These are phyloP conservation scores for Phytophthora brassicae DNA, from an alignment of 352 stramenopile genomes.

Conservation along the genomic window DNA sequence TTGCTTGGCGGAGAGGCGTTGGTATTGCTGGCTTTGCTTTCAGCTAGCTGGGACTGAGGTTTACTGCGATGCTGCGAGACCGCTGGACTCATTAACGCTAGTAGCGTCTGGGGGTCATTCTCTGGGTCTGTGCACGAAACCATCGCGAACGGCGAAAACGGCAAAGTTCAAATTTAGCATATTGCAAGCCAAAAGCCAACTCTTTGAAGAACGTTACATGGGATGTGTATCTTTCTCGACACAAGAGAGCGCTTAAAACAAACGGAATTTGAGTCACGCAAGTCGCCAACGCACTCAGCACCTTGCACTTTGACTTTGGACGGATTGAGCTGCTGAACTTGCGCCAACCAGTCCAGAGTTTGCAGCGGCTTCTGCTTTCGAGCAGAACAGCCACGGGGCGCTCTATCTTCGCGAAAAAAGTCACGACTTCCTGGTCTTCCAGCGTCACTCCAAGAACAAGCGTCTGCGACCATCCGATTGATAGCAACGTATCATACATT, in stretches of 20 bases:
- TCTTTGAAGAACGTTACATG: constrained; percentile 17
- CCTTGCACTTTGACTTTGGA: constrained; percentile 10
- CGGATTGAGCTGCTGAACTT: constrained; percentile 3
- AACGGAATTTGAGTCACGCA: neutral
- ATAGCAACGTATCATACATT: no score
- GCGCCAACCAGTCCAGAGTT: constrained; percentile 14
- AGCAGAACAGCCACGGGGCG: neutral
- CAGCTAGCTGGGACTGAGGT: constrained; percentile 16
- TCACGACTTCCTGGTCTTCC: no score
- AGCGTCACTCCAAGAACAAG: no score
- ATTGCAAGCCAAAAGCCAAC: neutral
- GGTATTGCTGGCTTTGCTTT: neutral
- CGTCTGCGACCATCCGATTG: no score
- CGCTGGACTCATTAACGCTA: constrained; percentile 28
- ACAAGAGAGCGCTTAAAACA: constrained; percentile 14
- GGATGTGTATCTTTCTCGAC: no score
- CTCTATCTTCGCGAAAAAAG: neutral
- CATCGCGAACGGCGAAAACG: constrained; percentile 5
- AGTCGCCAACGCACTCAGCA: neutral
- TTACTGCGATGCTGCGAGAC: constrained; percentile 19
- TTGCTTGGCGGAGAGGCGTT: constrained; percentile 9
- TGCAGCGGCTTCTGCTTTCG: neutral
- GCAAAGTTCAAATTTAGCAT: constrained; percentile 10
- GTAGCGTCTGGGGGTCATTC: neutral
- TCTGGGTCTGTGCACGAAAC: neutral